Evolutionary conservation across 208 protist genomes (phyloP), one percentile per base, ranked within the genome.

Genomic region (Leishmania major): DNA sequence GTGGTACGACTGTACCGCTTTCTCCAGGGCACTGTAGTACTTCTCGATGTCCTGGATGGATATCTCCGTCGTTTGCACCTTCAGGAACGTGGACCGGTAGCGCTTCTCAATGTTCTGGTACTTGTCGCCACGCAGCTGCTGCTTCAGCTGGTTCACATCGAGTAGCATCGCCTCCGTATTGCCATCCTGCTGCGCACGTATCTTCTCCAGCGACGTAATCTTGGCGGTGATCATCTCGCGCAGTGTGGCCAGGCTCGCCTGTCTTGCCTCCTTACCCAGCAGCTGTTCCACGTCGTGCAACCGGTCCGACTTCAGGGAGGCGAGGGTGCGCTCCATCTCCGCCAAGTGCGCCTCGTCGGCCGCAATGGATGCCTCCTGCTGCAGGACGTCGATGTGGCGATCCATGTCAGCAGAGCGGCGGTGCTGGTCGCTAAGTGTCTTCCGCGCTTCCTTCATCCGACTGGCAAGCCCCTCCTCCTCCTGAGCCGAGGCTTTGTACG

Each of bases 1-100:
- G 87, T 99, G 99, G 88, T 99, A 99, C 45, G 94, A 93, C 94
- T 99, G 99, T 53, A 99, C 92, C 1, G 99, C 98, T 81, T 94
- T 95, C 73, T 99, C 97, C 25, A 99, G 89, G 0, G 96, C 97
- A 8, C 82, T 76, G 88, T 97, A 95, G 89, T 97, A 98, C 81
- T 97, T 97, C 47, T 97, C 94, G 64, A 97, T 91, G 82, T 98
- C 96, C 79, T 96, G 89, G 40, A 96, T 91, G 0, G 94, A 93
- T 60, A 98, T 95, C 79, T 97, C 90, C 6, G 90, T 93, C 15
- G 96, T 98, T 69, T 96, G 92, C 22, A 97, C 88, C 85, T 96
- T 94, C n/a, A 98, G 83, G 75, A 97, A 96, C 11, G 93, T 97
- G 47, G 93, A 96, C 43, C 94, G 88, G 89, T 97, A 96, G 40